A percentile compares a stretch with the other conserved stretches of the same genome.
Conservation (phyloP, 257 asterid genomes). For the Henckelia pumila region DNA sequence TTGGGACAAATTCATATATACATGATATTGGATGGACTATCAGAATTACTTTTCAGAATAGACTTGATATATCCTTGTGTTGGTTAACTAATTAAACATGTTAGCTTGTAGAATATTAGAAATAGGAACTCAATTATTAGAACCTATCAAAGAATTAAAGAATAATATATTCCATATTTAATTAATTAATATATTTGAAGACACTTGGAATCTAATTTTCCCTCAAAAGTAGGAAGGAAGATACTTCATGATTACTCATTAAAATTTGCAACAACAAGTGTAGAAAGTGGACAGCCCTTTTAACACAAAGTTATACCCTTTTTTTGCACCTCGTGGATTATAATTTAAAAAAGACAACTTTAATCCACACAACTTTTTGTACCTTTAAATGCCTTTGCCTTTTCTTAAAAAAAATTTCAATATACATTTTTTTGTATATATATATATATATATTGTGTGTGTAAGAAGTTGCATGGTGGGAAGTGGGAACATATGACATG, state of each 20-base stretch:
- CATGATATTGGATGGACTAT: no score
- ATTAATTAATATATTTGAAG: conserved; percentile 27
- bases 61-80: background rate
- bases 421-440: no score
- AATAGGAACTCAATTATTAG: no score
- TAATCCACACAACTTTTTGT: conserved; percentile 51
- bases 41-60: no score
- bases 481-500: conserved; percentile 24
- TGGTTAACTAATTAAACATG: background rate
- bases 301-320: conserved; percentile 75
- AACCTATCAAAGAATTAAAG: conserved; percentile 9
- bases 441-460: no score
- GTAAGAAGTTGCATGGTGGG: conserved; percentile 30
- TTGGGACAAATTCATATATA: no score
- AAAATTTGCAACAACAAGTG: conserved; percentile 24
- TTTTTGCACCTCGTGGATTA: conserved; percentile 58
- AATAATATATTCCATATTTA: conserved; percentile 13
- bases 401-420: no score
- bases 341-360: conserved; percentile 47
- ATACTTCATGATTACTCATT: conserved; percentile 44
- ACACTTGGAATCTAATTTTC: conserved; percentile 58
- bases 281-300: conserved; percentile 99
- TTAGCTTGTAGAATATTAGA: no score
- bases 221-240: conserved; percentile 75
- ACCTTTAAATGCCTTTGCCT: conserved; percentile 48